Conservation (phyloP, 805 yeast species). For the Candida berthetii region DNA sequence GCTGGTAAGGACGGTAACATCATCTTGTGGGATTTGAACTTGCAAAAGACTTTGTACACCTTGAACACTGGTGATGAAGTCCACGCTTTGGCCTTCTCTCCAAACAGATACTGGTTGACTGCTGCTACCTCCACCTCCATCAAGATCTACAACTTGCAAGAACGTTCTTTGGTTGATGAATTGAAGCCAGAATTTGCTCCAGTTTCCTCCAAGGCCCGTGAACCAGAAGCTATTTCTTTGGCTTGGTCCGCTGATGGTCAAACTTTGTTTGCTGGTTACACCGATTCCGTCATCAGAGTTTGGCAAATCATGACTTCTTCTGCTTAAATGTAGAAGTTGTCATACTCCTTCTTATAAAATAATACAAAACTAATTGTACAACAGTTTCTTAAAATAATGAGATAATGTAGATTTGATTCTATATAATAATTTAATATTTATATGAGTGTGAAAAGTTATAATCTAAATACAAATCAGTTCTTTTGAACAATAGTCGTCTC, state of each 20-base stretch:
- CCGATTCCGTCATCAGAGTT: constrained; percentile 98
- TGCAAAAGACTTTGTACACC: constrained; percentile 84
- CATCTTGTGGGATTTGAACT: constrained; percentile 95
- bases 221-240: constrained; percentile 96
- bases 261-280: constrained; percentile 99
- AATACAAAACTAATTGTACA: not conserved
- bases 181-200: constrained; percentile 96
- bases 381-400: not conserved
- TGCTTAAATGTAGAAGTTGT: not conserved
- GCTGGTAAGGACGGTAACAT: constrained; percentile 99
- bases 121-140: constrained; percentile 98
- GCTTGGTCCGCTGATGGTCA: constrained; percentile 99
- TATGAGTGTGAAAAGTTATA: not conserved
- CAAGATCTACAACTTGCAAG: constrained; percentile 97
- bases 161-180: constrained; percentile 90
- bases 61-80: constrained; percentile 94
- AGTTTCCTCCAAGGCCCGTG: constrained; percentile 79
- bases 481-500: constrained; percentile 10
- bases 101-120: constrained; percentile 99
- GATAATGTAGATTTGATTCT: not conserved
- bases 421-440: not conserved
- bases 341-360: not conserved
- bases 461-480: not conserved
- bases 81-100: constrained; percentile 98
- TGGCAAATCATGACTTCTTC: constrained; percentile 94